Percentiles rank a stretch among this genome's conserved stretches.
phyloP scores from a whole-genome alignment of 2,329 filamentous ascomycete genomes.

The Camillea tinctor region DNA sequence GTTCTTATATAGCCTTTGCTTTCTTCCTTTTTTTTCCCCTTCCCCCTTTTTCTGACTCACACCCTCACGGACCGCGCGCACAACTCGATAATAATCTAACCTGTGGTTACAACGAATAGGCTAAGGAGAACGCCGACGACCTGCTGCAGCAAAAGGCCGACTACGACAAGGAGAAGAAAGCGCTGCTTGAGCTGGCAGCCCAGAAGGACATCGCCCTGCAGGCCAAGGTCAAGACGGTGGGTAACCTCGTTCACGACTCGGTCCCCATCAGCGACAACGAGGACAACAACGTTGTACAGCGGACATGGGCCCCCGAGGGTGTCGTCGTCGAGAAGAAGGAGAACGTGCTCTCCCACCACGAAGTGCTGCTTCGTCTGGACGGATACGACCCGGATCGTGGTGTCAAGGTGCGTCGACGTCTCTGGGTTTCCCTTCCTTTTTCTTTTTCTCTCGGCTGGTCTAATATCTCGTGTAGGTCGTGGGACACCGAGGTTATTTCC shows the following conservation, averaged over 20 bases:
- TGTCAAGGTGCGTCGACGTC: constrained; percentile 58
- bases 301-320: constrained; percentile 78
- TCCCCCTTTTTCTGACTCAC: constrained; percentile 17
- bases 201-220: constrained; percentile 75
- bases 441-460: background rate
- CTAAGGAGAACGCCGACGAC: constrained; percentile 83
- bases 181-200: constrained; percentile 68
- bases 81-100: background rate
- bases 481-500: constrained; percentile 90
- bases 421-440: background rate
- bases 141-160: constrained; percentile 75
- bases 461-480: constrained; percentile 53
- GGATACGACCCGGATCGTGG: constrained; percentile 92
- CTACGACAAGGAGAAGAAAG: constrained; percentile 80
- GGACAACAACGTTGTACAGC: constrained; percentile 78
- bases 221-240: constrained; percentile 78
- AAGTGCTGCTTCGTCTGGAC: constrained; percentile 82
- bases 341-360: constrained; percentile 84
- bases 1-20: constrained; percentile 34
- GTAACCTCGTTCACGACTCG: constrained; percentile 87
- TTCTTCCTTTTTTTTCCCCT: background rate
- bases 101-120: constrained; percentile 40
- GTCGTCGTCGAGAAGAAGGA: constrained; percentile 71
- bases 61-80: background rate
- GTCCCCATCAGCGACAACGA: constrained; percentile 36